Base-by-base conservation (phyloP, 441 rosid genomes). In the Flueggea neowawraea region DNA sequence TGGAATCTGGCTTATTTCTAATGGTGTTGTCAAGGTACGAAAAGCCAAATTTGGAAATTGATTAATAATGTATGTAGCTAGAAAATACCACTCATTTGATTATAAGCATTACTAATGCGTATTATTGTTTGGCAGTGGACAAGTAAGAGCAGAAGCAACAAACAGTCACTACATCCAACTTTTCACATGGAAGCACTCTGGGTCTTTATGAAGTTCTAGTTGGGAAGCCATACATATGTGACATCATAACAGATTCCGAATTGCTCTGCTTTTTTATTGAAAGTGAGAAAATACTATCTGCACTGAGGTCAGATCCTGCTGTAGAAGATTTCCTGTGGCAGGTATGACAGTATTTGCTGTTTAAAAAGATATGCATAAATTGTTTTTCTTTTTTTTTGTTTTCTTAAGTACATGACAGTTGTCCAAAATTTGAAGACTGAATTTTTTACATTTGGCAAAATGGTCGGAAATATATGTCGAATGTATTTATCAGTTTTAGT, bases 111-210 rank as follows among this genome's bases (percentile, higher is more conserved):
- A 43, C 8, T 52, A 70, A 44, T 70, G 55, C 17, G 54, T 67
- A 22, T 71, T 69, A 52, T 67, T 43, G 33, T 72, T 70, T 76
- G 69, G 75, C 88, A 94, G 99, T 94, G 99, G 99, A 75, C 73
- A 14, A 87, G 96, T 68, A 83, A 76, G 70, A 77, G 74, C 69
- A 72, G 81, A 73, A 74, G 73, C 69, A 91, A 75, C 85, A 84
- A 78, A 67, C 86, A 87, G 62, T 86, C 96, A 6, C 68, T 94
- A 69, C 96, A 94, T 82, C 99, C 99, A 67, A 86, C 86, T 32
- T 87, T 94, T 52, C 94, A 45, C 90, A 94, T 68, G 96, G 99
- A 63, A 91, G 96, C 79, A 91, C 96, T 8, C 75, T 95, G 75
- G 99, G 99, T 49, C 80, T 91, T 64, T 95, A 84, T 65, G 99